phyloP scores from a whole-genome alignment of 805 yeast species.

The Ogataea trehaloabstinens region DNA sequence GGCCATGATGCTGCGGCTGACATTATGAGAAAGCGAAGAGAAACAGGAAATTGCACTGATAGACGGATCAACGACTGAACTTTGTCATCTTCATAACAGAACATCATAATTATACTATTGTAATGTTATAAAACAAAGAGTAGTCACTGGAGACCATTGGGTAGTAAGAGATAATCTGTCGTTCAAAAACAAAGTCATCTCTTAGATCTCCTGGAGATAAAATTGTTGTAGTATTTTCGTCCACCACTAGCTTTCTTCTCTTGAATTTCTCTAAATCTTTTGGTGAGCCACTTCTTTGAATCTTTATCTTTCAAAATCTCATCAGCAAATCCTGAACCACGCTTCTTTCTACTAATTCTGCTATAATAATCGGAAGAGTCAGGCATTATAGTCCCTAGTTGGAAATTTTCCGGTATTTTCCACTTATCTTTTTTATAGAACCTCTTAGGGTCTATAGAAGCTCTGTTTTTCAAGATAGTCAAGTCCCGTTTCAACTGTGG shows the following conservation, averaged over 20 bases:
- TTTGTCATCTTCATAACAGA: background rate
- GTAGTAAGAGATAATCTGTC: too few relatives aligned
- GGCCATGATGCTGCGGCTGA: conserved; percentile 42
- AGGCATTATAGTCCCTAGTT: conserved; percentile 84
- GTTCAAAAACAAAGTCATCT: too few relatives aligned
- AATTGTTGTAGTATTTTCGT: conserved; percentile 61
- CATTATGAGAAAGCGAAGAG: conserved; percentile 31
- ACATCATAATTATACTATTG: too few relatives aligned
- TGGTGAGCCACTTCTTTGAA: conserved; percentile 74
- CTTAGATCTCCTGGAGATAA: conserved; percentile 53
- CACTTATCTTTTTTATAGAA: conserved; percentile 86
- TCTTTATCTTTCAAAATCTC: conserved; percentile 75
- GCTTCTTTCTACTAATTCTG: conserved; percentile 64
- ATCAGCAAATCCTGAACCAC: conserved; percentile 77
- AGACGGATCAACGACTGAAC: conserved; percentile 23
- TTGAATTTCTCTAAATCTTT: conserved; percentile 81
- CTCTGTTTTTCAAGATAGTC: conserved; percentile 76
- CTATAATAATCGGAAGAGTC: conserved; percentile 78
- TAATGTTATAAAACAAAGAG: too few relatives aligned
- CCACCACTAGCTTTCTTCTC: conserved; percentile 59
- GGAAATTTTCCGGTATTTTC: conserved; percentile 57
- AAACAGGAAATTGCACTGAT: conserved; percentile 29
- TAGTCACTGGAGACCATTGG: too few relatives aligned
- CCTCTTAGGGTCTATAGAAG: conserved; percentile 91
- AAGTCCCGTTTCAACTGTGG: conserved; percentile 73